Evolutionary conservation across 75 land plant genomes (phyloP).

Genomic region (Cupressus sempervirens): DNA sequence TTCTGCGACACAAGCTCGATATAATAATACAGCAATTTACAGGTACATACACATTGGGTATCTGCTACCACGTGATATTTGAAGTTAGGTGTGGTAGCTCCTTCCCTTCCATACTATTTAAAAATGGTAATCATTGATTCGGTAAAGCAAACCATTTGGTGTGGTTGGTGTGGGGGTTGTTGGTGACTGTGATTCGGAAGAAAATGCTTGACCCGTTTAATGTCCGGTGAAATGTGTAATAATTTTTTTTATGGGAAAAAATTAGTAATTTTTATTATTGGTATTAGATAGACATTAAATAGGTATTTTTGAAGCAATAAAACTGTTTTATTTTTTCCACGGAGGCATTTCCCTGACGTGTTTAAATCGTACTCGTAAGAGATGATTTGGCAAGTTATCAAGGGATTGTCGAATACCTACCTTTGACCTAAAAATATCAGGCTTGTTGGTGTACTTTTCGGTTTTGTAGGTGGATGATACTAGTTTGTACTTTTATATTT

Average conservation of each 20-base stretch:
- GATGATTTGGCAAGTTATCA: no score
- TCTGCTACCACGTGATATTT: background rate
- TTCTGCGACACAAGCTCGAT: background rate
- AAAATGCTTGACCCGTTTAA: background rate
- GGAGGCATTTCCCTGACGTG: background rate
- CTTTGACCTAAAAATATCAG: no score
- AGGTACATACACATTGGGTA: background rate
- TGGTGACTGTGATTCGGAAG: background rate
- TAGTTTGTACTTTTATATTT: no score
- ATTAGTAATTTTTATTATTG: background rate
- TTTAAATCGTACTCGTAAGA: no score
- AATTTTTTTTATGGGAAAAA: background rate
- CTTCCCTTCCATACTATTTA: background rate
- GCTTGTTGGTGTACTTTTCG: no score
- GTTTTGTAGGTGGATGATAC: no score
- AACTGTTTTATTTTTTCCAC: background rate
- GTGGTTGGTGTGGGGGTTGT: slow-evolving; percentile 5
- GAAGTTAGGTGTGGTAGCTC: background rate
- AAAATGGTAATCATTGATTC: background rate
- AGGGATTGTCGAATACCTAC: no score
- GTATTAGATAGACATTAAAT: background rate
- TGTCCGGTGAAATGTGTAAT: no score
- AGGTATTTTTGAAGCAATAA: background rate
- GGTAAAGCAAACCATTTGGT: background rate
- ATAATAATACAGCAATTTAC: background rate